Evolutionary conservation across 2,329 filamentous ascomycete genomes (phyloP), one percentile per base, ranked within the genome.

Genomic region (Trichoderma sp.): DNA sequence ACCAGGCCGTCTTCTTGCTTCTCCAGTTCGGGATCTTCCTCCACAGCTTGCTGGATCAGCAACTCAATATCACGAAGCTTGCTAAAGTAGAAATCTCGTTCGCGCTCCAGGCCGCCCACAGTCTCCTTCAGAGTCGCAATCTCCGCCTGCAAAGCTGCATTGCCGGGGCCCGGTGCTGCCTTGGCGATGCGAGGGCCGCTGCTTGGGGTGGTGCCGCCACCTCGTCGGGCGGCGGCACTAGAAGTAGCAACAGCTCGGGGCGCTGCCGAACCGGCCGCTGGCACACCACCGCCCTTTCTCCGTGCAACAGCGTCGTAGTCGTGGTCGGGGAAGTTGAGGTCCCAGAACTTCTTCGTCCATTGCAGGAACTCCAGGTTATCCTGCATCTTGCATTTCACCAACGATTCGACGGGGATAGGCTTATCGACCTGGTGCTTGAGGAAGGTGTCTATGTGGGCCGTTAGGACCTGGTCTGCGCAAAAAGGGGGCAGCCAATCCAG

Each of bases 361-460:
- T 99, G 95, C 70, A 99, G 85, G 80, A 99, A 99, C 78, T 98
- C 95, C 74, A 99, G 91, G 84, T 99, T 99, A 81, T 99, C 95
- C 86, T 99, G 95, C 94, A 99, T 99, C 85, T 97, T 97, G 86
- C 95, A 99, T 81, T 98, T 99, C 75, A 95, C 88, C 69, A 99
- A 89, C 68, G 87, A 84, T 80, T 97, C 89, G 78, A 98, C 93
- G 69, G 93, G 93, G 74, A 99, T 90, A 32, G 91, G 90, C 78
- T 93, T 93, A 75, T 98, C 94, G 83, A 99, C 87, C 71, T 89
- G 84, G 82, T 98, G 94, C 80, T 91, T 92, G 70, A 89, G 85
- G 78, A 98, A 98, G 72, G 87, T 86, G 79, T 93, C 94, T 93
- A 75, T 5, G 53, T 12, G 66, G 67, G 50, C 52, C 42, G 64